Evolutionary conservation across 2,329 filamentous ascomycete species (phyloP).

Genomic region (Xylariaceae sp.): DNA sequence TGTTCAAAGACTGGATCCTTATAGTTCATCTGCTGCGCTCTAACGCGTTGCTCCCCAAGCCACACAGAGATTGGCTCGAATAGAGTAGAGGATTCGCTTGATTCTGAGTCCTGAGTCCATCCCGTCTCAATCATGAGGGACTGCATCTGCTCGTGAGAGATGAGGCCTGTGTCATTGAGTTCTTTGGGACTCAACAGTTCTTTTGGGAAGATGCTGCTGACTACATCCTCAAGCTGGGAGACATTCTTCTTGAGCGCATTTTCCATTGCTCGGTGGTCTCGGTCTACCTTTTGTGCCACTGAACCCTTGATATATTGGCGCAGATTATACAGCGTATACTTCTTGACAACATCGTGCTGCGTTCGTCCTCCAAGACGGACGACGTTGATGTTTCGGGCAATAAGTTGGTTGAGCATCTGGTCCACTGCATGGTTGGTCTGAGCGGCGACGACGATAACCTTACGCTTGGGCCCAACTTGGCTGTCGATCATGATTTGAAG

Average conservation of each 20-base stretch:
- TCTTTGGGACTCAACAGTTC: conserved; percentile 51
- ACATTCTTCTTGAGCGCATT: conserved; percentile 28
- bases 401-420: conserved; percentile 68
- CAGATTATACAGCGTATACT: conserved; percentile 65
- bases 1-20: conserved; percentile 28
- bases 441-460: conserved; percentile 75
- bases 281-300: conserved; percentile 14
- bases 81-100: conserved; percentile 16
- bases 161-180: conserved; percentile 53
- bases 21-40: conserved; percentile 16
- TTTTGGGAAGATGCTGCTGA: conserved; percentile 38
- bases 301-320: conserved; percentile 32
- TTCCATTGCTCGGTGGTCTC: conserved; percentile 28
- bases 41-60: conserved; percentile 52
- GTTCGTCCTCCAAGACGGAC: conserved; percentile 64
- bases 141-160: conserved; percentile 61
- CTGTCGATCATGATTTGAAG: conserved; percentile 65
- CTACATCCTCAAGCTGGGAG: conserved; percentile 39
- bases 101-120: conserved; percentile 25
- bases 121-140: conserved; percentile 53
- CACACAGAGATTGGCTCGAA: conserved; percentile 48
- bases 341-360: conserved; percentile 61
- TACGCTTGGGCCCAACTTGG: conserved; percentile 46
- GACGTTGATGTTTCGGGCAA: conserved; percentile 53
- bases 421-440: conserved; percentile 92